Evolutionary conservation across 148 eudicot genomes (phyloP).

Genomic region (Arbutus unedo): DNA sequence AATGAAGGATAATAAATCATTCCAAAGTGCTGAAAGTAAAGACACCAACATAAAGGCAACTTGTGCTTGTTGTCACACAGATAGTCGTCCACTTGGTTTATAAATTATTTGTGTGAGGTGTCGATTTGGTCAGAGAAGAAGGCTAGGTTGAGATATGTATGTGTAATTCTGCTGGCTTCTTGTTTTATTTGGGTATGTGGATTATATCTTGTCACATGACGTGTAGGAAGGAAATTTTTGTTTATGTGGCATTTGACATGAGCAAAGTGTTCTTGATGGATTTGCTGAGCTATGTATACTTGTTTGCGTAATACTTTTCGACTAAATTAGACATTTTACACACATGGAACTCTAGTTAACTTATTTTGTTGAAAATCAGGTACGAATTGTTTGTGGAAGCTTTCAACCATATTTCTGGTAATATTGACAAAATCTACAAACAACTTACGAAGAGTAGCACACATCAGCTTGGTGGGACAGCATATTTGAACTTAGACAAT

Average conservation of each 20-base stretch:
- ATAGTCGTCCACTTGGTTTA: neutral
- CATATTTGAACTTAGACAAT: conserved; percentile 85
- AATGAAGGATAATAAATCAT: neutral
- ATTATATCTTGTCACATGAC: neutral
- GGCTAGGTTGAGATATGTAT: neutral
- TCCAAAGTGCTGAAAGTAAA: neutral
- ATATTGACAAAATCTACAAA: conserved; percentile 93
- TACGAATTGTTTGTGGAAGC: conserved; percentile 79
- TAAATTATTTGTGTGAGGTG: neutral
- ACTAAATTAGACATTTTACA: no score
- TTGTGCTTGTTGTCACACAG: neutral
- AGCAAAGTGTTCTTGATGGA: neutral
- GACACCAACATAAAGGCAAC: neutral
- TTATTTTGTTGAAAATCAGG: conserved; percentile 42
- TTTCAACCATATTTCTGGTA: conserved; percentile 72
- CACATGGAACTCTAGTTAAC: neutral
- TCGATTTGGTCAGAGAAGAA: neutral
- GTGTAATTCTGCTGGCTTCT: neutral
- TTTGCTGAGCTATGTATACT: neutral
- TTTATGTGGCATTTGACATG: neutral
- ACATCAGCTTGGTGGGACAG: conserved; percentile 93
- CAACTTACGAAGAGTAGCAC: conserved; percentile 86
- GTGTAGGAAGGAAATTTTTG: neutral
- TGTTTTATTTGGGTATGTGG: neutral
- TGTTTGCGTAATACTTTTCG: neutral